These are phyloP conservation scores for Coniferiporia weirii DNA, from an alignment of 1,284 basidiomycete genomes.

Conservation along the genomic window DNA sequence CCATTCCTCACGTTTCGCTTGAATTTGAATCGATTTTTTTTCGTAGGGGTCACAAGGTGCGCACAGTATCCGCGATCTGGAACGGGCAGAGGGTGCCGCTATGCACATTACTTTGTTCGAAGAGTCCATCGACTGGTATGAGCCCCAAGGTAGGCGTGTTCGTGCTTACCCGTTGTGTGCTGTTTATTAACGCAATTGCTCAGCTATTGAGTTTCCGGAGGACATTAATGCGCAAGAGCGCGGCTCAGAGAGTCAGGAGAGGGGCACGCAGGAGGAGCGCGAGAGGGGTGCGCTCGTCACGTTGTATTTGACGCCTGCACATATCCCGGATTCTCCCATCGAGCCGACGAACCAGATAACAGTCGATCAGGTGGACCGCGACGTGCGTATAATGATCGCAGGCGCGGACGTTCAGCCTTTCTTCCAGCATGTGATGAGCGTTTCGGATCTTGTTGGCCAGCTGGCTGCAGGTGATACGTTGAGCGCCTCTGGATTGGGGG, in stretches of 20 bases:
- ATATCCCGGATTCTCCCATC: conserved; percentile 71
- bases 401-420: conserved; percentile 62
- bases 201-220: conserved; percentile 59
- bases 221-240: conserved; percentile 48
- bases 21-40: conserved; percentile 39
- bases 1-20: conserved; percentile 37
- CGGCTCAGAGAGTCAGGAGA: conserved; percentile 64
- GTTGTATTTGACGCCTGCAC: conserved; percentile 58
- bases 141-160: conserved; percentile 57
- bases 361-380: conserved; percentile 64
- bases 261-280: conserved; percentile 60
- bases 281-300: conserved; percentile 73
- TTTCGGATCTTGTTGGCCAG: conserved; percentile 66
- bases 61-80: conserved; percentile 74
- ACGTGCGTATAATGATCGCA: conserved; percentile 57
- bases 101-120: conserved; percentile 75
- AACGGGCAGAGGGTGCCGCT: conserved; percentile 77
- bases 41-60: conserved; percentile 56
- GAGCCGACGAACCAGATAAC: conserved; percentile 56
- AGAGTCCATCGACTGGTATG: conserved; percentile 76
- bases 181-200: conserved; percentile 15
- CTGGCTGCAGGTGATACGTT: conserved; percentile 37
- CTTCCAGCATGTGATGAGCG: conserved; percentile 55
- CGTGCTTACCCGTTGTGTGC: neutral
- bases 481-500: neutral